phyloP scores from a whole-genome alignment of 257 asterid species.

The Lantana camara region DNA sequence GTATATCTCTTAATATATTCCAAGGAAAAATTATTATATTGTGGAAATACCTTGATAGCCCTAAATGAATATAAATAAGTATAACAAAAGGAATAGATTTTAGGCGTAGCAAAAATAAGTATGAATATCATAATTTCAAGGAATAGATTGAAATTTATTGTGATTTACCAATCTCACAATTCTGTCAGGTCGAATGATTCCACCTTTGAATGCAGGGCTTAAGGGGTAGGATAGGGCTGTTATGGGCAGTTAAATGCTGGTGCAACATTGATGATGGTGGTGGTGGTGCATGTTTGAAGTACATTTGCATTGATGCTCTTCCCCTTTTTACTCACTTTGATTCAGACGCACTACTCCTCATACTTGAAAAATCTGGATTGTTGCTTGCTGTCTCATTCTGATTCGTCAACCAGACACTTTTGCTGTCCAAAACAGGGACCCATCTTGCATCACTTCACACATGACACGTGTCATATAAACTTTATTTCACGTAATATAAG shows the following conservation, averaged over 20 bases:
- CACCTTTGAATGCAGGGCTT: too few species aligned
- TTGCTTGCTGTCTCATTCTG: slow-evolving; percentile 10
- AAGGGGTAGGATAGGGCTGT: slow-evolving; percentile 3
- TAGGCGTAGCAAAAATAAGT: too few species aligned
- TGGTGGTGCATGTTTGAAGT: background rate
- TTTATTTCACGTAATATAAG: background rate
- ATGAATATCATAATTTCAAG: too few species aligned
- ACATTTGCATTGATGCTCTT: background rate
- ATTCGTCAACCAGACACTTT: slow-evolving; percentile 8
- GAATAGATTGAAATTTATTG: too few species aligned
- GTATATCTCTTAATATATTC: too few species aligned
- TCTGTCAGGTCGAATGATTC: too few species aligned
- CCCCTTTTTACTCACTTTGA: background rate
- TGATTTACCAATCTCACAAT: too few species aligned
- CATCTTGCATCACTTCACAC: background rate
- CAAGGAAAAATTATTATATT: too few species aligned
- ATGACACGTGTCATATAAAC: background rate
- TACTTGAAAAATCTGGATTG: background rate
- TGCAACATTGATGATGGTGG: background rate
- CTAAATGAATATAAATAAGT: too few species aligned
- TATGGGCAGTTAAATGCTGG: slow-evolving; percentile 21
- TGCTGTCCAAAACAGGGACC: slow-evolving; percentile 13
- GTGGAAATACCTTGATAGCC: too few species aligned
- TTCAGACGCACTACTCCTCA: background rate
- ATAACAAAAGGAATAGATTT: too few species aligned